These are phyloP conservation scores for Lachnellula subtilissima DNA, from an alignment of 2,329 filamentous ascomycete genomes.

Conservation along the genomic window DNA sequence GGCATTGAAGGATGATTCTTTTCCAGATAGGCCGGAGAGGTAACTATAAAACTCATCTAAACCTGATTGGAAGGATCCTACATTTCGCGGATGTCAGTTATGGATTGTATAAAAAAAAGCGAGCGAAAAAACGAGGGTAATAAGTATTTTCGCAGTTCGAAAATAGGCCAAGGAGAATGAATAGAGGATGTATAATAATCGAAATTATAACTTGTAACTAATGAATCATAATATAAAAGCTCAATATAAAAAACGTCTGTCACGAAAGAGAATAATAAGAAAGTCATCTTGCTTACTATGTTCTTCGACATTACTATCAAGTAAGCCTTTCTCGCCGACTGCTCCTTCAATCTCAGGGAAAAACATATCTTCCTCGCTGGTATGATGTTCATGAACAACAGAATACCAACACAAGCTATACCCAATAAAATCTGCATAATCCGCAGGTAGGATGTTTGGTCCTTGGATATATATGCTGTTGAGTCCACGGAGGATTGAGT, in stretches of 20 bases:
- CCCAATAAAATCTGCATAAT: slow-evolving; percentile 52
- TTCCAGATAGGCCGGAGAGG: slow-evolving; percentile 4
- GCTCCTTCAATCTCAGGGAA: slow-evolving; percentile 51
- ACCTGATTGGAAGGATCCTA: slow-evolving; percentile 9
- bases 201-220: no score
- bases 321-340: slow-evolving; percentile 44
- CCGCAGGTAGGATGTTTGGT: slow-evolving; percentile 43
- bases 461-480: slow-evolving; percentile 60
- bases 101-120: no score
- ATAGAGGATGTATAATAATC: no score
- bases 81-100: background rate
- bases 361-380: slow-evolving; percentile 53
- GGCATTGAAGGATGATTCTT: slow-evolving; percentile 16
- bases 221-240: no score
- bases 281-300: slow-evolving; percentile 40
- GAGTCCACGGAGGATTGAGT: slow-evolving; percentile 57
- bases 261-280: background rate
- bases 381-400: slow-evolving; percentile 56
- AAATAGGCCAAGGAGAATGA: no score
- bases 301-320: slow-evolving; percentile 49
- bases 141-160: no score
- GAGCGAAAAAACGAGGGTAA: no score
- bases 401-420: slow-evolving; percentile 55
- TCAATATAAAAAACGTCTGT: no score
- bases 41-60: slow-evolving; percentile 7